A percentile compares a stretch with the other conserved stretches of the same genome.
Conservation (phyloP, 192 early-diverging fungal species). For the Rhizophagus clarus region DNA sequence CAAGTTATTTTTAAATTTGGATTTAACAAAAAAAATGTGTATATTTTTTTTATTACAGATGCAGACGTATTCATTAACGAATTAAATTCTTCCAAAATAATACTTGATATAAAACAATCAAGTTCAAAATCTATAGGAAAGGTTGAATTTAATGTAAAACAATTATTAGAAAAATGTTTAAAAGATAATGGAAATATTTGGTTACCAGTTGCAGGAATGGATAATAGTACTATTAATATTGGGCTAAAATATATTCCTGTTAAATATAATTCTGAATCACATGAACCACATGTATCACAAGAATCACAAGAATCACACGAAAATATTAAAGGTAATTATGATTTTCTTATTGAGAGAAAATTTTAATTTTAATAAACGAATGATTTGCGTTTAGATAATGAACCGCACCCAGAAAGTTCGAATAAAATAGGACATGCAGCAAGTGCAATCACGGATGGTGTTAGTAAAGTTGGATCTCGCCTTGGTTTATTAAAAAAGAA, state of each 20-base stretch:
- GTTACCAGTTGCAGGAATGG: not conserved
- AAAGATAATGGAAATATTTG: not conserved
- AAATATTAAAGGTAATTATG: conserved; percentile 52
- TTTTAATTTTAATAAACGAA: not conserved
- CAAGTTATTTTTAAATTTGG: not conserved
- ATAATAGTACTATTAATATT: conserved; percentile 11
- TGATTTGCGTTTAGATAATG: conserved; percentile 52
- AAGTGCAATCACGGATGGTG: conserved; percentile 38
- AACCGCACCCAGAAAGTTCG: conserved; percentile 44
- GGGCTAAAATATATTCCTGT: conserved; percentile 52
- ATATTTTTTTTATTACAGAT: not conserved
- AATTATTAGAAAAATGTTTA: not conserved
- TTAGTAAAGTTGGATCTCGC: conserved; percentile 28
- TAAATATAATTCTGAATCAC: conserved; percentile 46
- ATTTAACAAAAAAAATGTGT: too few species aligned
- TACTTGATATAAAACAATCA: conserved; percentile 43
- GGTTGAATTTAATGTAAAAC: not conserved
- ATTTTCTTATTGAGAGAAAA: not conserved
- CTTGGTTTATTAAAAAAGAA: conserved; percentile 32
- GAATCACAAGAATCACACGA: conserved; percentile 39
- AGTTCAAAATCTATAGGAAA: conserved; percentile 14
- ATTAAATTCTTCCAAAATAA: conserved; percentile 57
- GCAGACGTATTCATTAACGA: conserved; percentile 57
- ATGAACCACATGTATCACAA: conserved; percentile 25
- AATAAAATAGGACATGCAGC: conserved; percentile 35